Evolutionary conservation across 345 rosid species (phyloP), one percentile per base, ranked within the genome.

Genomic region (Capsella bursapastoris): DNA sequence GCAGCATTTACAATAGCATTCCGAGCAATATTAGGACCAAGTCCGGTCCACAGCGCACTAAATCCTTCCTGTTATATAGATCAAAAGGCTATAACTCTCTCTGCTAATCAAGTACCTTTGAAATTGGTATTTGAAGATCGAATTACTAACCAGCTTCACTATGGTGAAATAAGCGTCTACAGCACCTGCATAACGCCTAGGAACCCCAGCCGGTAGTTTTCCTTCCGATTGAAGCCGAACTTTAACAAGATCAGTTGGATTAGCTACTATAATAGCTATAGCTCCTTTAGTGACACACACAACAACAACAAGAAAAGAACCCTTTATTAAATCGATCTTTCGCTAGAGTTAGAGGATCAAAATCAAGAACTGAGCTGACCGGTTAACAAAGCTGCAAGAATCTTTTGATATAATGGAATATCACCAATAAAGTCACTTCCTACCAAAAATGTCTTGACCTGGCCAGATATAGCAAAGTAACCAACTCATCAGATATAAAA

Each of bases 1-100:
- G 99, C 99, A 75, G 99, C 99, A 84, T 95, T 95, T 71, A 95
- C 82, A 66, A 90, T 87, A 73, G 97, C 97, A 78, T 95, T 95
- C 71, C 99, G 75, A 59, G 97, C 97, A 65, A 95, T 84, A 58
- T 95, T 95, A 41, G 99, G 97, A 15, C 99, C 99, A 76, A 94
- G 89, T 38, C 98, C 97, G 3, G 97, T 91, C 99, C 99, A 95
- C 16, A 91, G 78, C 43, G 97, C 99, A 37, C 82, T 73, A 49
- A 91, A 48, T 76, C 98, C 98, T 83, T 91, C 98, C 98, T 86
- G 73, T 66, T 56, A 61, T 0, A 63, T 15, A 50, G 5, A 31
- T 7, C 41, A 67, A 68, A 37, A 56, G 41, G 44, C 74, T 61
- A 52, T 59, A 50, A 58, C 8, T 37, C 62, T 55, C 66, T 61